phyloP scores from a whole-genome alignment of 805 yeast species.

The Pichia membranifaciens region DNA sequence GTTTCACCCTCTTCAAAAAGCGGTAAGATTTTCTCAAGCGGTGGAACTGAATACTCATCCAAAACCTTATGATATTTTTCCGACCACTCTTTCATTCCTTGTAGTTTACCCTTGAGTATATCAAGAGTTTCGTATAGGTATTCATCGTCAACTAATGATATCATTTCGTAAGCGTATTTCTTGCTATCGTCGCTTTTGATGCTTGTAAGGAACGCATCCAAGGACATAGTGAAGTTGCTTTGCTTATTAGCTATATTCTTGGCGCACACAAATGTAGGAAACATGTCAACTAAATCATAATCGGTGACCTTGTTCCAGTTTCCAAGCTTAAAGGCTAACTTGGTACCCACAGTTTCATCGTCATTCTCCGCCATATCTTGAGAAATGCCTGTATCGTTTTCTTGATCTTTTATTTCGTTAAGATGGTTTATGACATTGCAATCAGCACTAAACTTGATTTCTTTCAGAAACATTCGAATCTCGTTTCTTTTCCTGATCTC shows the following conservation, averaged over 20 bases:
- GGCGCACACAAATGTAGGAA: conserved; percentile 47
- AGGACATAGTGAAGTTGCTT: conserved; percentile 30
- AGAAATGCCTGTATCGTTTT: background rate
- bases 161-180: conserved; percentile 31
- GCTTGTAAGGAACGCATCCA: conserved; percentile 26
- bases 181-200: conserved; percentile 13
- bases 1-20: conserved; percentile 53
- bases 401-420: background rate
- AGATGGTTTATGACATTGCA: background rate
- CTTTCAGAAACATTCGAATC: conserved; percentile 26
- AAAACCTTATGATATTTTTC: conserved; percentile 37
- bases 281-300: conserved; percentile 42
- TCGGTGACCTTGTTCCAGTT: conserved; percentile 44
- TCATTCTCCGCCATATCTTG: background rate
- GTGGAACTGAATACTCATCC: conserved; percentile 37
- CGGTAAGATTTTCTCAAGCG: conserved; percentile 39
- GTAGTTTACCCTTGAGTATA: conserved; percentile 36
- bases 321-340: conserved; percentile 11
- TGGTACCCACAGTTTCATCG: conserved; percentile 13
- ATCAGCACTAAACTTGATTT: conserved; percentile 4
- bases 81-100: conserved; percentile 49
- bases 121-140: conserved; percentile 36
- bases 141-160: conserved; percentile 48
- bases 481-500: conserved; percentile 41
- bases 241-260: conserved; percentile 24